A percentile compares a stretch with the other conserved stretches of the same genome.
Conservation (phyloP, 257 asterid genomes). For the Eucommia ulmoides region DNA sequence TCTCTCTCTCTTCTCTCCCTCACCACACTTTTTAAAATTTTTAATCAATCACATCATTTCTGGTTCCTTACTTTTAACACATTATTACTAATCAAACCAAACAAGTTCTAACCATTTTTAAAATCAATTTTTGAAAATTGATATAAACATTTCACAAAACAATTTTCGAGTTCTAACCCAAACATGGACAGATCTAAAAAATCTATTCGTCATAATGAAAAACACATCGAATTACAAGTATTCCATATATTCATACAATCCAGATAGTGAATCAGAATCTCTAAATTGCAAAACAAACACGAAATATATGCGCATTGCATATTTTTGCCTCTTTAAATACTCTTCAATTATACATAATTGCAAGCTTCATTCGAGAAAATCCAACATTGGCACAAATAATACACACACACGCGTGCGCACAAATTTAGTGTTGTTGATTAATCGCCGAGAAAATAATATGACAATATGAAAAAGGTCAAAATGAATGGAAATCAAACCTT, state of each 20-base stretch:
- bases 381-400: neutral
- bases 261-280: no score
- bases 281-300: no score
- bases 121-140: no score
- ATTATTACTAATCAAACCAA: neutral
- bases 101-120: neutral
- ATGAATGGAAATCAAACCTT: conserved; percentile 34
- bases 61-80: no score
- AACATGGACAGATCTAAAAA: no score
- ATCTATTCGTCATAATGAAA: no score
- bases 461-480: neutral
- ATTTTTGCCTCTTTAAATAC: neutral
- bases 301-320: neutral
- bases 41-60: no score
- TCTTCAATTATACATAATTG: no score
- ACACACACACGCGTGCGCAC: neutral
- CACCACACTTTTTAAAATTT: neutral
- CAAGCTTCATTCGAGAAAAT: neutral
- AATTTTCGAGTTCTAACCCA: neutral
- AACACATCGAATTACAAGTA: no score
- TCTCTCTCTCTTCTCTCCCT: neutral
- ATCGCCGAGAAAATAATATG: neutral
- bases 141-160: neutral
- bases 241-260: no score
- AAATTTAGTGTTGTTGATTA: neutral